Evolutionary conservation across 306 rosid species (phyloP).

Genomic region (Acacia acuminata): DNA sequence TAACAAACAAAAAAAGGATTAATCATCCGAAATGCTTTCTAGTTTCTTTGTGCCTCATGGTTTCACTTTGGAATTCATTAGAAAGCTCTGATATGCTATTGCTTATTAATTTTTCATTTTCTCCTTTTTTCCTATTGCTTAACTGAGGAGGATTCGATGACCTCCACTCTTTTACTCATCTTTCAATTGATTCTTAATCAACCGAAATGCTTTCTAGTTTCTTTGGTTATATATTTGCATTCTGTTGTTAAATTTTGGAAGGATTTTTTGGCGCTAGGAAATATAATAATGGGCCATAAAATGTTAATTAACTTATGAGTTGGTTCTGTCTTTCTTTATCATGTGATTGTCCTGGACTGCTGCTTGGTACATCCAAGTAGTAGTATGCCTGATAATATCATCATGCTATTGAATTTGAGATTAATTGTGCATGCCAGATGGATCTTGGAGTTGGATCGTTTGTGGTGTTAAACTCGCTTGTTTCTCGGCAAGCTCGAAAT

Average conservation of each 20-base stretch:
- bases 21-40: no score
- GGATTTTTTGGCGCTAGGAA: not conserved
- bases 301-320: not conserved
- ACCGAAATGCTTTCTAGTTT: conserved; percentile 1
- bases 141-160: conserved; percentile 5
- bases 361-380: conserved; percentile 1
- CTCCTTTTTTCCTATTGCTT: conserved; percentile 3
- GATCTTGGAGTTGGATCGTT: conserved; percentile 96
- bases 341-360: not conserved
- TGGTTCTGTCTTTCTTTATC: not conserved
- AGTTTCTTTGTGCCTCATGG: no score
- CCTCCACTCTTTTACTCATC: not conserved
- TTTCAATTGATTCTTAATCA: conserved; percentile 1
- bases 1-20: not conserved
- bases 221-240: conserved; percentile 12
- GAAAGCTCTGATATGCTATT: not conserved
- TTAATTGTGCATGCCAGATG: conserved; percentile 62
- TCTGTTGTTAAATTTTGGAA: not conserved
- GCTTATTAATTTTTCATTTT: not conserved
- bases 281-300: not conserved
- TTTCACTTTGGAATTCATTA: not conserved
- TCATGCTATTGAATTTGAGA: conserved; percentile 22
- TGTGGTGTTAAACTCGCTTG: conserved; percentile 79
- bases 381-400: conserved; percentile 5
- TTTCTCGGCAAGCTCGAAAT: conserved; percentile 88